These are phyloP conservation scores for Exophiala viscosa DNA, from an alignment of 2,329 filamentous ascomycete species.

Conservation along the genomic window DNA sequence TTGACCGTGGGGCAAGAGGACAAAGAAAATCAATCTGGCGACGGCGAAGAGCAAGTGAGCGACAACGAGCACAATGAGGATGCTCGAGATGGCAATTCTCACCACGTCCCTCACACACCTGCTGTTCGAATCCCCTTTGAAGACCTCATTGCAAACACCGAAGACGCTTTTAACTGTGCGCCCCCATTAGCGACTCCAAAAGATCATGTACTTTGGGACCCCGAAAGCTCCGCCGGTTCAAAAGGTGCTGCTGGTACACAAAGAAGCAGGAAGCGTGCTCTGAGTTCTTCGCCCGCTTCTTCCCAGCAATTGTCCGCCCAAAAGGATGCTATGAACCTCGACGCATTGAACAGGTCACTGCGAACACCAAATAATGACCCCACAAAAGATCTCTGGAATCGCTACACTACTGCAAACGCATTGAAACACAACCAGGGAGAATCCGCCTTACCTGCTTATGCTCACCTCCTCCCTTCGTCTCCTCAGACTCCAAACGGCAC, in stretches of 20 bases:
- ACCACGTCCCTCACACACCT: constrained; percentile 53
- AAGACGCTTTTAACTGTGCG: constrained; percentile 51
- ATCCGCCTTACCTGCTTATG: constrained; percentile 55
- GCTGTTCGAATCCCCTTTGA: constrained; percentile 57
- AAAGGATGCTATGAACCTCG: constrained; percentile 53
- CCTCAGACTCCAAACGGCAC: constrained; percentile 60
- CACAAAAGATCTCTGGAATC: constrained; percentile 72
- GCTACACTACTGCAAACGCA: constrained; percentile 58
- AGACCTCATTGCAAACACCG: constrained; percentile 59
- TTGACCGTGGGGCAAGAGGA: constrained; percentile 6
- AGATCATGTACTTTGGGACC: constrained; percentile 58
- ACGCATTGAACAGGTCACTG: constrained; percentile 56
- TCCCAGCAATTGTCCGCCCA: constrained; percentile 49
- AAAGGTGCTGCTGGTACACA: constrained; percentile 48
- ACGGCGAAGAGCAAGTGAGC: not conserved
- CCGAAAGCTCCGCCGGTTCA: constrained; percentile 39
- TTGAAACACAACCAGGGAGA: constrained; percentile 44
- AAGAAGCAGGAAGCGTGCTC: constrained; percentile 61
- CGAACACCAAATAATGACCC: constrained; percentile 68
- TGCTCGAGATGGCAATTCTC: not conserved
- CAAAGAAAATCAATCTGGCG: constrained; percentile 17
- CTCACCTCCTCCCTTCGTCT: constrained; percentile 66
- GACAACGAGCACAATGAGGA: not conserved
- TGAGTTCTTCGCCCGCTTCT: constrained; percentile 70
- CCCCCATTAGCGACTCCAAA: constrained; percentile 53